Percentiles rank a stretch among this genome's conserved stretches.
These are phyloP conservation scores for Durotheca rogersii DNA, from an alignment of 495 filamentous ascomycete species.

Conservation along the genomic window DNA sequence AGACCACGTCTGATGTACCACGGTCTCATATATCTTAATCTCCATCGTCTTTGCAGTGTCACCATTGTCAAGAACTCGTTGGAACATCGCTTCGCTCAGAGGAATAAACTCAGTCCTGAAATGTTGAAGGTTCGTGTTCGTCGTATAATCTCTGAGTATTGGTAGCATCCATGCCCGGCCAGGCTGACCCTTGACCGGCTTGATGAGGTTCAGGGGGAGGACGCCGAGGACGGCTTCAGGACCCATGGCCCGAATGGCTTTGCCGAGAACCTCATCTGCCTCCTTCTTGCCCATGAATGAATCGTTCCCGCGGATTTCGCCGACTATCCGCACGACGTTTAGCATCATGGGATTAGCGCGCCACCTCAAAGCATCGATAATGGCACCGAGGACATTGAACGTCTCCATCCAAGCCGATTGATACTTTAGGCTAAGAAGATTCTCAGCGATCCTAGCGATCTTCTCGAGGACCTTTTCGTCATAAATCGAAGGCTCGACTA, in stretches of 20 bases:
- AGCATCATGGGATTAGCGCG: slow-evolving; percentile 72
- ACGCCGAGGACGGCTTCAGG: slow-evolving; percentile 76
- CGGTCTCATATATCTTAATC: slow-evolving; percentile 93
- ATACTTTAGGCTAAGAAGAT: slow-evolving; percentile 82
- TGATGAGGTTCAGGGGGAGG: slow-evolving; percentile 79
- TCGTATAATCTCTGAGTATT: slow-evolving; percentile 77
- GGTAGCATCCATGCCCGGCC: slow-evolving; percentile 95
- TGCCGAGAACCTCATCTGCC: slow-evolving; percentile 83
- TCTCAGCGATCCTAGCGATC: slow-evolving; percentile 63
- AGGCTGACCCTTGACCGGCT: slow-evolving; percentile 70
- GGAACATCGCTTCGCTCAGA: slow-evolving; percentile 85
- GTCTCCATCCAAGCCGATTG: slow-evolving; percentile 95
- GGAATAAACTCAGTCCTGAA: slow-evolving; percentile 86
- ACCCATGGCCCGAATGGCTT: slow-evolving; percentile 84
- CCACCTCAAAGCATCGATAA: slow-evolving; percentile 87
- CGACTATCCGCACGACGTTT: slow-evolving; percentile 71
- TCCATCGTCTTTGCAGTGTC: slow-evolving; percentile 84
- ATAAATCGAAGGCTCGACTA: slow-evolving; percentile 82
- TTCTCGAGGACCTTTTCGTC: slow-evolving; percentile 83
- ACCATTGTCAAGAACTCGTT: slow-evolving; percentile 78
- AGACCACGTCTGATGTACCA: slow-evolving; percentile 94
- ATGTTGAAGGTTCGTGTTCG: slow-evolving; percentile 80
- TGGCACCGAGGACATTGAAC: slow-evolving; percentile 83
- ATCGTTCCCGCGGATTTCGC: slow-evolving; percentile 84
- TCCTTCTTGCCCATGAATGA: slow-evolving; percentile 94